Conservation (phyloP, 2,329 filamentous ascomycete species). For the Orbilia ellipsospora region DNA sequence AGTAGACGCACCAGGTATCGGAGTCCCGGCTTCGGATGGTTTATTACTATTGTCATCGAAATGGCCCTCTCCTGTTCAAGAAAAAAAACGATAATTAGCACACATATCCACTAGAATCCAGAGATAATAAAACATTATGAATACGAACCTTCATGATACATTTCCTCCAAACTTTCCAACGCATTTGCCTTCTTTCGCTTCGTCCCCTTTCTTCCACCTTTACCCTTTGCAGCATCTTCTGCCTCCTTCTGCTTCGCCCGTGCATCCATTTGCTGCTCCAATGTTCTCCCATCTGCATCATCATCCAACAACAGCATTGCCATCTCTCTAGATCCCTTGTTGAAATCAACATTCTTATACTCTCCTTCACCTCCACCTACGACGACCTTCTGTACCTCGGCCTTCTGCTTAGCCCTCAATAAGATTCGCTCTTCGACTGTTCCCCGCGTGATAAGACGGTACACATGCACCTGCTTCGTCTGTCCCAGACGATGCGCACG, state of each 20-base stretch:
- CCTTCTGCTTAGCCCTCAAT: conserved; percentile 95
- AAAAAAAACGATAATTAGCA: conserved; percentile 58
- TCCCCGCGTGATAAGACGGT: conserved; percentile 93
- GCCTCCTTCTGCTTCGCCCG: conserved; percentile 66
- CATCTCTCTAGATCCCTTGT: conserved; percentile 89
- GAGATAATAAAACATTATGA: conserved; percentile 1
- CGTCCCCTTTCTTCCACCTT: conserved; percentile 69
- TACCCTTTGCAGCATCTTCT: conserved; percentile 65
- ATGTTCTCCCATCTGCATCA: conserved; percentile 73
- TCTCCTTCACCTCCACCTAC: conserved; percentile 84
- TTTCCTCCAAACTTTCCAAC: conserved; percentile 76
- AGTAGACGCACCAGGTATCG: conserved; percentile 69
- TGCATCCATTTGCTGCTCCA: conserved; percentile 62
- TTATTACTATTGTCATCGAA: conserved; percentile 89
- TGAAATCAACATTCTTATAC: conserved; percentile 83
- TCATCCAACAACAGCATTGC: conserved; percentile 99
- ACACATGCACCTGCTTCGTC: conserved; percentile 94
- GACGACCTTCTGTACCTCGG: conserved; percentile 97
- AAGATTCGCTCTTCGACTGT: conserved; percentile 98
- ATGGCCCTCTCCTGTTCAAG: conserved; percentile 83
- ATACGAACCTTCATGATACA: conserved; percentile 96
- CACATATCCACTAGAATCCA: conserved; percentile 44
- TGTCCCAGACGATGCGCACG: conserved; percentile 94
- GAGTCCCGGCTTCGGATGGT: conserved; percentile 85
- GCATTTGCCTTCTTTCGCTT: conserved; percentile 67